A percentile compares a stretch with the other conserved stretches of the same genome.
Conservation (phyloP, 805 yeast genomes). For the Candida dajiaensis region DNA sequence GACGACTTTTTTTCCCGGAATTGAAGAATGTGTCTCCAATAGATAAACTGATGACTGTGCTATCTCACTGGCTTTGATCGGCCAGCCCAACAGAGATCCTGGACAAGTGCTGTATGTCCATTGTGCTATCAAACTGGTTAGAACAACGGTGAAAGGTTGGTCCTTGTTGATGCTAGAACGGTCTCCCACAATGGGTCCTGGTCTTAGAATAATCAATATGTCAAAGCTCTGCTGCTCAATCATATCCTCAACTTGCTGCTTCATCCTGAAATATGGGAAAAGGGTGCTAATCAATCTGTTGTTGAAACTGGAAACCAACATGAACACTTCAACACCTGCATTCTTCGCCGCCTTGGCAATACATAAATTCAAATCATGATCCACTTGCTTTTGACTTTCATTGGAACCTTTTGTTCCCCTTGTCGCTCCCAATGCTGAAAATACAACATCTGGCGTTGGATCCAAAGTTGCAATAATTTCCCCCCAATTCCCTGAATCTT, state of each 20-base stretch:
- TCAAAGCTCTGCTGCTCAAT: conserved; percentile 54
- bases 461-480: conserved; percentile 23
- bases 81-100: conserved; percentile 10
- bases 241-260: conserved; percentile 69
- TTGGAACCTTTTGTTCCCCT: conserved; percentile 55
- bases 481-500: conserved; percentile 47
- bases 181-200: conserved; percentile 50
- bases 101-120: conserved; percentile 11
- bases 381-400: conserved; percentile 62
- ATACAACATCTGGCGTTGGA: conserved; percentile 28
- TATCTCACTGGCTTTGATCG: conserved; percentile 16
- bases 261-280: conserved; percentile 54
- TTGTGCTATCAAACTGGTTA: conserved; percentile 9
- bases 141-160: background rate
- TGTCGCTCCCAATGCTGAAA: conserved; percentile 72
- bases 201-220: conserved; percentile 64
- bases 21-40: conserved; percentile 7
- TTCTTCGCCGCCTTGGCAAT: conserved; percentile 63
- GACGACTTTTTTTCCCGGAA: background rate
- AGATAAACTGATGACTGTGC: conserved; percentile 12
- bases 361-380: conserved; percentile 59
- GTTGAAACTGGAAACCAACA: conserved; percentile 62
- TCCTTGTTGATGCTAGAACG: background rate
- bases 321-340: conserved; percentile 52
- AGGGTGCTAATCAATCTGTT: conserved; percentile 39